Conservation (phyloP, 2,329 filamentous ascomycete genomes). For the Alternaria arbusti region DNA sequence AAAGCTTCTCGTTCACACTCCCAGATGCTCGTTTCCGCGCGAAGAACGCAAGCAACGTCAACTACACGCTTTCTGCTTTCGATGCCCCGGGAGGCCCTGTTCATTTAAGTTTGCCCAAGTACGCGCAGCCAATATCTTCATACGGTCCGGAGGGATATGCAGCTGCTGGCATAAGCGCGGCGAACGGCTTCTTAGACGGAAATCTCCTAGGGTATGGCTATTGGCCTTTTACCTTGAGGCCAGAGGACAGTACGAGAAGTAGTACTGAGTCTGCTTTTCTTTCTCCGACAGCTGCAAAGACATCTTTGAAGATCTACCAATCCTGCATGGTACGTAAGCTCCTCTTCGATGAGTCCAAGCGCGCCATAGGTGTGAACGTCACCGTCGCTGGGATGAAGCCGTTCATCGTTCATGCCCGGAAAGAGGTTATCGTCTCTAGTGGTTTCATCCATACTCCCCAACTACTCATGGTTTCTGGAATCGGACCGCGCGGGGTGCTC, state of each 20-base stretch:
- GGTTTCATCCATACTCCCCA: constrained; percentile 5
- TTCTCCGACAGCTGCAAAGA: constrained; percentile 1
- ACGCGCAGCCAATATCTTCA: constrained; percentile 12
- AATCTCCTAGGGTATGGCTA: constrained; percentile 10
- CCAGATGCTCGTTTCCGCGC: constrained; percentile 20
- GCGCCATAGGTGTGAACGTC: constrained; percentile 5
- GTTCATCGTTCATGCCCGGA: constrained; percentile 1
- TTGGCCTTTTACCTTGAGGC: constrained; percentile 7
- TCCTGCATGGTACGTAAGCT: constrained; percentile 10
- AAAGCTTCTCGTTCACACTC: constrained; percentile 34
- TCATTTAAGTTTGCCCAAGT: constrained; percentile 15
- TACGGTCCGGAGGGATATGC: constrained; percentile 10
- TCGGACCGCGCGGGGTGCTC: constrained; percentile 5
- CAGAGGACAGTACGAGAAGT: constrained; percentile 10
- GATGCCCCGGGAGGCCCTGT: constrained; percentile 9
- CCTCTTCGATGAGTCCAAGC: constrained; percentile 7
- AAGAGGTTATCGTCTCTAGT: constrained; percentile 10
- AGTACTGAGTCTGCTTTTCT: constrained; percentile 11
- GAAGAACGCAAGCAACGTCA: constrained; percentile 5
- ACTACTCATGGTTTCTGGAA: constrained; percentile 10
- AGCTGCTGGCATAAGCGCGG: constrained; percentile 6
- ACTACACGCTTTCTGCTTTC: constrained; percentile 12
- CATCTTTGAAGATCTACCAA: constrained; percentile 12
- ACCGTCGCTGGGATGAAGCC: constrained; percentile 8
- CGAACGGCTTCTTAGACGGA: constrained; percentile 7